Conservation (phyloP, 2,329 filamentous ascomycete species). For the Penicillium sp. region DNA sequence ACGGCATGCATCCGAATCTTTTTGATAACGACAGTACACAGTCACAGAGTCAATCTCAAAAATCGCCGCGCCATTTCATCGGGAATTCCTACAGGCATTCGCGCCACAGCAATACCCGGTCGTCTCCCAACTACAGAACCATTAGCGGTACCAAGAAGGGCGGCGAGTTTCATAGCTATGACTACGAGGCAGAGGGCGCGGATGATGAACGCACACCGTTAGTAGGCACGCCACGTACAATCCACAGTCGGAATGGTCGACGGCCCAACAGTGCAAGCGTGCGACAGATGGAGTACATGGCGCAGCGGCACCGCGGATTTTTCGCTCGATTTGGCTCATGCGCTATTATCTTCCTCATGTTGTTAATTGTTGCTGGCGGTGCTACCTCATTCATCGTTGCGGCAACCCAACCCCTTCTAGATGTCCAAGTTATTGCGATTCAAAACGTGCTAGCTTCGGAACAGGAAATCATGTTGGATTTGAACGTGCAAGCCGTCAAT, state of each 20-base stretch:
- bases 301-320: slow-evolving; percentile 62
- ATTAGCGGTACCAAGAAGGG: slow-evolving; percentile 53
- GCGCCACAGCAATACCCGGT: slow-evolving; percentile 68
- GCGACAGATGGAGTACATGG: slow-evolving; percentile 71
- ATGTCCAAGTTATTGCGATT: slow-evolving; percentile 76
- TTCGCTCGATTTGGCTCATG: slow-evolving; percentile 80
- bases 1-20: slow-evolving; percentile 64
- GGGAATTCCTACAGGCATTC: slow-evolving; percentile 60
- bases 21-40: slow-evolving; percentile 74
- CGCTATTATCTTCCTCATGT: slow-evolving; percentile 75
- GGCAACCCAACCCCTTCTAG: slow-evolving; percentile 79
- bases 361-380: slow-evolving; percentile 78
- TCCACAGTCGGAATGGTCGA: slow-evolving; percentile 56
- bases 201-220: slow-evolving; percentile 88
- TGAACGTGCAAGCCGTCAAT: slow-evolving; percentile 84
- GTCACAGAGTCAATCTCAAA: slow-evolving; percentile 59
- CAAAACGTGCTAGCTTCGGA: slow-evolving; percentile 89
- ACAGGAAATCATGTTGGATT: slow-evolving; percentile 90
- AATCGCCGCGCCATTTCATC: slow-evolving; percentile 55
- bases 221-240: slow-evolving; percentile 61
- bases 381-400: slow-evolving; percentile 87
- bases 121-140: slow-evolving; percentile 49
- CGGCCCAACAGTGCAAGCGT: slow-evolving; percentile 57
- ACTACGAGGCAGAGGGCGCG: slow-evolving; percentile 77
- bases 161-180: slow-evolving; percentile 67